phyloP scores from a whole-genome alignment of 1,284 basidiomycete genomes.

The Tilletia horrida region DNA sequence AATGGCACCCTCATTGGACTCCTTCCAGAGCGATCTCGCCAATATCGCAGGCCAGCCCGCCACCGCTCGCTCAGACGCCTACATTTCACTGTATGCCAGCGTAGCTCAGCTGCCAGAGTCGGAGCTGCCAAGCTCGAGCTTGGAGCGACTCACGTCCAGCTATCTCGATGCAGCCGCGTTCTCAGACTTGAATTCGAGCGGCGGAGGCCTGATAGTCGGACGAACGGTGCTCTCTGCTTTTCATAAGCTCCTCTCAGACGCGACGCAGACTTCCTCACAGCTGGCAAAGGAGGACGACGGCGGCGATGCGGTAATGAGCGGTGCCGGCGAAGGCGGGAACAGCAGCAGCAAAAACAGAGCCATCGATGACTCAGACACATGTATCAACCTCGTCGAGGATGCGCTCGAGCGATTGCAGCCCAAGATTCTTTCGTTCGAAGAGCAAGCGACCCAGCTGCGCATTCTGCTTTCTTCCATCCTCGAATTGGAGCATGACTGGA shows the following conservation, averaged over 20 bases:
- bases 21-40: neutral
- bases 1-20: too few relatives aligned
- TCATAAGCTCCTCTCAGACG: slow-evolving; percentile 49
- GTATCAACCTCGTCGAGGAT: slow-evolving; percentile 66
- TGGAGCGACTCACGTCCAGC: slow-evolving; percentile 33
- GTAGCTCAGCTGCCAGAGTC: neutral
- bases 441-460: slow-evolving; percentile 79
- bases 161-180: slow-evolving; percentile 73
- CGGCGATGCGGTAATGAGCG: slow-evolving; percentile 5
- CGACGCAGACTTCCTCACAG: neutral
- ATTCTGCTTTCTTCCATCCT: slow-evolving; percentile 82
- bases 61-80: neutral
- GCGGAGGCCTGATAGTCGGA: slow-evolving; percentile 74
- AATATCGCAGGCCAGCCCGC: slow-evolving; percentile 9
- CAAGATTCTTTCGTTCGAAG: slow-evolving; percentile 80
- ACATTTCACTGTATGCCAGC: neutral
- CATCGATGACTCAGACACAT: slow-evolving; percentile 32
- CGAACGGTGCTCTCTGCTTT: slow-evolving; percentile 79
- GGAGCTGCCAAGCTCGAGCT: neutral
- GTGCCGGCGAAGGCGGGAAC: neutral
- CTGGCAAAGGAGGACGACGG: slow-evolving; percentile 4
- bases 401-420: slow-evolving; percentile 71
- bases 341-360: slow-evolving; percentile 57
- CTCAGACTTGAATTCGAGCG: slow-evolving; percentile 62
- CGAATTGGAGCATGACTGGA: slow-evolving; percentile 89